Evolutionary conservation across 306 rosid genomes (phyloP).

Genomic region (Trichosanthes truncata): DNA sequence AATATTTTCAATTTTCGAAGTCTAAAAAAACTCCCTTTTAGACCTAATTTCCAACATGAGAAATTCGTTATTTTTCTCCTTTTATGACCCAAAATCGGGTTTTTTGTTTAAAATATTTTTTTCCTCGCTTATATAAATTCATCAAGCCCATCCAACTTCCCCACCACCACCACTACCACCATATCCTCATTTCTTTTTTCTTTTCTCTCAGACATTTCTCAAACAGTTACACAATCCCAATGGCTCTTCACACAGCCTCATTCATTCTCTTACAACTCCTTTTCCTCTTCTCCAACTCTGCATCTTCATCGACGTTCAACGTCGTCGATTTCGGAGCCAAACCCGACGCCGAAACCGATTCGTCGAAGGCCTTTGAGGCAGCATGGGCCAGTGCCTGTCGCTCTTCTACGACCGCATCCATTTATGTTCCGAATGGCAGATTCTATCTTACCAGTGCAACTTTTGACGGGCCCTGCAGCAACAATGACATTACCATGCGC

Average conservation of each 20-base stretch:
- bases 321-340: constrained; percentile 48
- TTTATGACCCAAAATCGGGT: background rate
- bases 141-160: background rate
- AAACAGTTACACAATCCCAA: background rate
- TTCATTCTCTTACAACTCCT: background rate
- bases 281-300: background rate
- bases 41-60: background rate
- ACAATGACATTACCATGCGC: constrained; percentile 14
- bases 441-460: constrained; percentile 21
- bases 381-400: constrained; percentile 48
- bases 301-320: background rate
- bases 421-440: constrained; percentile 51
- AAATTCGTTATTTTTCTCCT: background rate
- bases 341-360: constrained; percentile 38
- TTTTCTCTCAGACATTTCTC: background rate
- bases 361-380: constrained; percentile 27
- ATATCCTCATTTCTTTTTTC: background rate
- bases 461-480: constrained; percentile 52
- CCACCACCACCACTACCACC: too few relatives aligned
- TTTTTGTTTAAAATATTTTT: too few relatives aligned
- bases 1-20: background rate
- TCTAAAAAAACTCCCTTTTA: background rate
- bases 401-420: constrained; percentile 9
- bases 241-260: background rate
- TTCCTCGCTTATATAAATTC: background rate